Percentiles rank a stretch among this genome's conserved stretches.
Conservation (phyloP, 1,284 basidiomycete species). For the Stereum hirsutum region DNA sequence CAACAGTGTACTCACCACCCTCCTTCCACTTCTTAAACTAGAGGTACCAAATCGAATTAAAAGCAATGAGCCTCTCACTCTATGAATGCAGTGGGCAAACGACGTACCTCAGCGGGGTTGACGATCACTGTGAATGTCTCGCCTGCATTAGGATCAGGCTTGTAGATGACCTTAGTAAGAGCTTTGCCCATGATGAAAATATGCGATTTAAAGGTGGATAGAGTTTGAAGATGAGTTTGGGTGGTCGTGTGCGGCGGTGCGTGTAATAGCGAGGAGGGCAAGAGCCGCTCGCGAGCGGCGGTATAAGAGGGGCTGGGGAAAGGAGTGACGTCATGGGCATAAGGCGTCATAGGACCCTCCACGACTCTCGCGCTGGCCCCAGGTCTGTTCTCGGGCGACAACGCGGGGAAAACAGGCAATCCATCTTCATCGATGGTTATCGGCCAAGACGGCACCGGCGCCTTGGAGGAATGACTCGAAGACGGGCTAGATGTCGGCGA, state of each 20-base stretch:
- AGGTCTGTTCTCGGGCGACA: too few species aligned
- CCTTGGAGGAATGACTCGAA: too few species aligned
- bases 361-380: background rate
- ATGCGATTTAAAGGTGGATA: conserved; percentile 1
- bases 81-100: background rate
- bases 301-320: background rate
- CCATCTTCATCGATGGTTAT: too few species aligned
- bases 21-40: conserved; percentile 74
- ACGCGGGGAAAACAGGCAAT: too few species aligned
- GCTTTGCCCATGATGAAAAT: conserved; percentile 34
- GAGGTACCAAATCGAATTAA: conserved; percentile 8
- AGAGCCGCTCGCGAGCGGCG: background rate
- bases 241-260: conserved; percentile 1
- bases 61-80: conserved; percentile 9
- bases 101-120: conserved; percentile 50
- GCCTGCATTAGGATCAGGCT: conserved; percentile 60
- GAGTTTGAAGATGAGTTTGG: conserved; percentile 5
- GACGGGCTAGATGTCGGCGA: too few species aligned
- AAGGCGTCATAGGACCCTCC: too few species aligned
- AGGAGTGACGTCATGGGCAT: conserved; percentile 15
- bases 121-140: conserved; percentile 66
- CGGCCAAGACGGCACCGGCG: too few species aligned
- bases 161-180: conserved; percentile 67
- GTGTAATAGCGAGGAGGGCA: conserved; percentile 1
- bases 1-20: conserved; percentile 56